Evolutionary conservation across 2,329 filamentous ascomycete species (phyloP), one percentile per base, ranked within the genome.

Genomic region (Aspergillus cejpii): DNA sequence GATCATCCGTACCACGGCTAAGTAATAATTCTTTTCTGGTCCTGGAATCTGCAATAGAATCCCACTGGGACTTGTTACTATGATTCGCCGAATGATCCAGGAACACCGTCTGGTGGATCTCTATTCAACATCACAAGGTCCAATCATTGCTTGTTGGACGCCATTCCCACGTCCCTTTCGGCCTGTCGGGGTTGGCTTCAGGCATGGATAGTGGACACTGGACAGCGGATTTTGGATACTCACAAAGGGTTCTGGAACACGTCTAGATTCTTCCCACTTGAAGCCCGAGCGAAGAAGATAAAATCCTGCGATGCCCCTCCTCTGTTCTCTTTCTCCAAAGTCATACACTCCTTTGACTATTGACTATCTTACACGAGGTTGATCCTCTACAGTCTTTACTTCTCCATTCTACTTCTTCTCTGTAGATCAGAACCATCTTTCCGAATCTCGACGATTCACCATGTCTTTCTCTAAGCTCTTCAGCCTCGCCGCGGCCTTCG

Each of bases 381-480:
- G 31, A 34, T 34, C 31, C 31, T 34, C 31, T 10, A 34, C 31
- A 17, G 31, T 34, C 31, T 17, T 34, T 34, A 8, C 8, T 8
- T 24, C 23, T 24, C 23, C 23, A 5, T 24, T 24, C 23, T 34
- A 8, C 14, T 34, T 15, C 2, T 17, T 34, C 31, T 34, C 28
- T 31, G 28, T 31, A 15, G 28, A 31, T 15, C 28, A 31, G 28
- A 31, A 8, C 17, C 8, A 44, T 20, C 17, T 10, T 15, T 34
- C 11, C 31, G 7, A 34, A 34, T 5, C 31, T 17, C 3, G 7
- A 39, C 7, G 5, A 34, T 23, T 17, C 29, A 21, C 14, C 14
- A 49, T 49, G 47, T 34, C 45, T 23, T 39, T 49, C 48, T 49
- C 51, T 31, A 45, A 42, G 15, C n/a, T 36, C 31, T n/a, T 49